Evolutionary conservation across 805 yeast species (phyloP).

Genomic region (Peterozyma toletana): DNA sequence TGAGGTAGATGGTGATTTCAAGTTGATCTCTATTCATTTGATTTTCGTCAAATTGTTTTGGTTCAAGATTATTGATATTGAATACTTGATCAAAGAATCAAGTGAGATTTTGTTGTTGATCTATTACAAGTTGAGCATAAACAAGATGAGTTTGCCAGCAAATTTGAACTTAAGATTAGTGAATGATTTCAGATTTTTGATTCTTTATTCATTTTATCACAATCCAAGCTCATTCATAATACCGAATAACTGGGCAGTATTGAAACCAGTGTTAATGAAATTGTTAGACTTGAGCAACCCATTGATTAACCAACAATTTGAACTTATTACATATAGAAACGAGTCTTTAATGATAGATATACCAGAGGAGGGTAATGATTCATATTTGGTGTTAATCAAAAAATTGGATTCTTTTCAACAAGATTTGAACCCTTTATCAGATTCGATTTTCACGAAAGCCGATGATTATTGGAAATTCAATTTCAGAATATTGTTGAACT

Average conservation of each 20-base stretch:
- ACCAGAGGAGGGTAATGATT: conserved; percentile 3
- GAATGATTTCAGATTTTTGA: conserved; percentile 21
- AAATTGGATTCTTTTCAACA: conserved; percentile 19
- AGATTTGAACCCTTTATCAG: conserved; percentile 12
- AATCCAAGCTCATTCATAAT: conserved; percentile 57
- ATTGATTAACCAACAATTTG: conserved; percentile 38
- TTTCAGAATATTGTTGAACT: conserved; percentile 16
- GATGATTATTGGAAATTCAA: conserved; percentile 18
- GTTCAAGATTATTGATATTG: conserved; percentile 52
- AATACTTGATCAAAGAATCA: conserved; percentile 55
- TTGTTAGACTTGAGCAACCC: conserved; percentile 26
- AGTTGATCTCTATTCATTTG: conserved; percentile 23
- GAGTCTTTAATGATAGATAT: conserved; percentile 59
- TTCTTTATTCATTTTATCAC: conserved; percentile 35
- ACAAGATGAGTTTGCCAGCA: not conserved
- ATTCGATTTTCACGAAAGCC: conserved; percentile 7
- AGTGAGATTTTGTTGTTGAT: conserved; percentile 52
- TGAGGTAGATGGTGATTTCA: conserved; percentile 12
- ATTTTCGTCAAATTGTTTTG: conserved; percentile 63
- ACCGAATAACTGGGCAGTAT: conserved; percentile 53
- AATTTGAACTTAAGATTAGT: conserved; percentile 2
- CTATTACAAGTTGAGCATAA: conserved; percentile 22
- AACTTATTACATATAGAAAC: conserved; percentile 57
- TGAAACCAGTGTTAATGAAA: conserved; percentile 40
- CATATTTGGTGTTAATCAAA: conserved; percentile 14